Evolutionary conservation across 345 rosid species (phyloP).

Genomic region (Syzygium jambos): DNA sequence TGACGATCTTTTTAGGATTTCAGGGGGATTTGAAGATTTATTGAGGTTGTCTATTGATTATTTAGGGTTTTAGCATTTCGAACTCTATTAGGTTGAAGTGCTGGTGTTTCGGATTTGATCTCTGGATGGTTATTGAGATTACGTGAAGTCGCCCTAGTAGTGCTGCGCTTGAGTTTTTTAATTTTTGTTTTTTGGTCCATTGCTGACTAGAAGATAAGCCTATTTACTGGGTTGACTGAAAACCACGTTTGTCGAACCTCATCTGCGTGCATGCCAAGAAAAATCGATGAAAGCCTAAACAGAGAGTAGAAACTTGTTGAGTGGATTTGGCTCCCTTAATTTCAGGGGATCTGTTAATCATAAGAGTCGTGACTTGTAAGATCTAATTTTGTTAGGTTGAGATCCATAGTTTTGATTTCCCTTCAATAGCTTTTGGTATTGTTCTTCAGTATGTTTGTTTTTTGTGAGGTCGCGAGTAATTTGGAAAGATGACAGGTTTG

Average conservation of each 20-base stretch:
- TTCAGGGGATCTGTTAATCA: background rate
- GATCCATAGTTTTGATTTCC: background rate
- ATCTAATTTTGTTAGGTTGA: background rate
- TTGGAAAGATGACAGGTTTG: background rate
- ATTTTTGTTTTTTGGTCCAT: background rate
- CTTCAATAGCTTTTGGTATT: background rate
- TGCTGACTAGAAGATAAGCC: background rate
- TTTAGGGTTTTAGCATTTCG: background rate
- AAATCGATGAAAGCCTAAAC: background rate
- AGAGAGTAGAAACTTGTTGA: background rate
- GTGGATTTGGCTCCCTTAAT: background rate
- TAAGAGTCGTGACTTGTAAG: background rate
- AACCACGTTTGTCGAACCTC: background rate
- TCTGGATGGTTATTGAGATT: background rate
- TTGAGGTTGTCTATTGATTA: background rate
- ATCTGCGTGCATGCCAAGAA: background rate
- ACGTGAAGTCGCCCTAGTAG: background rate
- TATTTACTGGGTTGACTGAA: background rate
- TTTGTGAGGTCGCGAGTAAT: background rate
- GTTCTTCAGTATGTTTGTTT: background rate
- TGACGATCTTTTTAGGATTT: background rate
- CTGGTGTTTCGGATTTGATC: background rate
- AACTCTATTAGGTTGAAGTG: background rate
- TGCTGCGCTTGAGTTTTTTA: background rate
- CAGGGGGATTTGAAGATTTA: background rate